Evolutionary conservation across 495 filamentous ascomycete genomes (phyloP), one percentile per base, ranked within the genome.

Genomic region (Neurospora discreta): DNA sequence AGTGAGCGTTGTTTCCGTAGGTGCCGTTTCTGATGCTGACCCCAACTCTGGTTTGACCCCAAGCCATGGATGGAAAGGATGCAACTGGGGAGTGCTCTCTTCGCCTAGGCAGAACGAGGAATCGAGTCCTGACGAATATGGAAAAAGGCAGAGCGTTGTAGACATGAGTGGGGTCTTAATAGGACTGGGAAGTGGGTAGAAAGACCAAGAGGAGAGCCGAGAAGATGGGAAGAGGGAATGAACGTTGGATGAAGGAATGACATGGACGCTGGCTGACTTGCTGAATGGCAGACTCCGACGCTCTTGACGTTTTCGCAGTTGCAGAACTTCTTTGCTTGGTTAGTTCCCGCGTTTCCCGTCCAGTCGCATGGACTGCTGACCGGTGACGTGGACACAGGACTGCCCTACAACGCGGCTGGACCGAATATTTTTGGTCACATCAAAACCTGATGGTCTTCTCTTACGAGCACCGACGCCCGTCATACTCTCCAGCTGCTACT

Each of bases 301-400:
- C 81, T 89, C 0, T 78, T 90, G 20, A 89, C 81, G 58, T 90
- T 90, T 73, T 81, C 88, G 38, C 88, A 90, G 73, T 79, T 90
- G 33, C 88, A 90, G 72, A 90, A 90, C 76, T 89, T 85, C 77
- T 89, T 83, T 76, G 79, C 87, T 26, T 74, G 70, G 71, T 74
- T 30, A 41, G 70, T 18, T 43, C 39, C 39, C 13, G 1, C 40
- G 23, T 58, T 30, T 39, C 36, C 41, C 30, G 44, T 20, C 20
- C 23, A 18, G 30, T 18, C n/a, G 15, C 3, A 2, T 7, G 33
- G 10, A 9, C 41, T 15, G 30, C 0, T 26, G 38, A 43, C 15
- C 4, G 52, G 39, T 13, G 33, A 65, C 68, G 11, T 78, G 74
- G 68, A 78, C 76, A 9, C 78, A 86, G 38, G 76, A 87, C 73